Percentiles rank a stretch among this genome's conserved stretches.
Conservation (phyloP, 164 flowering plant species). For the Liquidambar formosana region DNA sequence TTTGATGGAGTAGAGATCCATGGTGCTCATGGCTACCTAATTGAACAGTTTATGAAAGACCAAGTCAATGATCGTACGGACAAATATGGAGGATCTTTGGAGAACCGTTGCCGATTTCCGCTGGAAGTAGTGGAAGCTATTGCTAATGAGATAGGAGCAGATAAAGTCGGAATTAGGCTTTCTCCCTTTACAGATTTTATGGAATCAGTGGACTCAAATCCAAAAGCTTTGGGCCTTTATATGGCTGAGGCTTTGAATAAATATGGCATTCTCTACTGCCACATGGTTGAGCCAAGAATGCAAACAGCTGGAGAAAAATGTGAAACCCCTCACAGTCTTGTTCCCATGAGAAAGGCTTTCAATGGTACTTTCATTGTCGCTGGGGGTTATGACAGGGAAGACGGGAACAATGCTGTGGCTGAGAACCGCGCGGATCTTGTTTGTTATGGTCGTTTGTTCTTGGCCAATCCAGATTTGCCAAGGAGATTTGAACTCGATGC, state of each 20-base stretch:
- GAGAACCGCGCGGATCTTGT: slow-evolving; percentile 25
- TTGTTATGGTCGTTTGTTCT: slow-evolving; percentile 33
- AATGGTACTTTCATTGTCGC: slow-evolving; percentile 45
- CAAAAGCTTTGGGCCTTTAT: slow-evolving; percentile 28
- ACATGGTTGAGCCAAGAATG: slow-evolving; percentile 65
- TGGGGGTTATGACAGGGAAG: slow-evolving; percentile 50
- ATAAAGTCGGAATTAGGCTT: slow-evolving; percentile 14
- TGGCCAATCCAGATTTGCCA: slow-evolving; percentile 40
- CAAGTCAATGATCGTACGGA: slow-evolving; percentile 31
- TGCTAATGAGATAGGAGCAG: slow-evolving; percentile 26
- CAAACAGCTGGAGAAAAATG: slow-evolving; percentile 12
- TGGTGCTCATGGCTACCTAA: slow-evolving; percentile 33
- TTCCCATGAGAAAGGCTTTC: slow-evolving; percentile 50
- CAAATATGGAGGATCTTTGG: slow-evolving; percentile 31
- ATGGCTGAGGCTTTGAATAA: slow-evolving; percentile 28
- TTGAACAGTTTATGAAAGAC: slow-evolving; percentile 43
- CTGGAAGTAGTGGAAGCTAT: slow-evolving; percentile 31
- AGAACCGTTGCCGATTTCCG: slow-evolving; percentile 27
- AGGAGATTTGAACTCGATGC: slow-evolving; percentile 19
- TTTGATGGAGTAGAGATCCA: slow-evolving; percentile 39
- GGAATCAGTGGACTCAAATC: slow-evolving; percentile 33
- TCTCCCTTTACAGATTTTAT: slow-evolving; percentile 24
- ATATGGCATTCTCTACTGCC: slow-evolving; percentile 30
- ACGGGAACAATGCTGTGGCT: slow-evolving; percentile 38
- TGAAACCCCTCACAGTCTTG: slow-evolving; percentile 34